Evolutionary conservation across 495 filamentous ascomycete genomes (phyloP), one percentile per base, ranked within the genome.

Genomic region (Hapsidospora chrysogenum): DNA sequence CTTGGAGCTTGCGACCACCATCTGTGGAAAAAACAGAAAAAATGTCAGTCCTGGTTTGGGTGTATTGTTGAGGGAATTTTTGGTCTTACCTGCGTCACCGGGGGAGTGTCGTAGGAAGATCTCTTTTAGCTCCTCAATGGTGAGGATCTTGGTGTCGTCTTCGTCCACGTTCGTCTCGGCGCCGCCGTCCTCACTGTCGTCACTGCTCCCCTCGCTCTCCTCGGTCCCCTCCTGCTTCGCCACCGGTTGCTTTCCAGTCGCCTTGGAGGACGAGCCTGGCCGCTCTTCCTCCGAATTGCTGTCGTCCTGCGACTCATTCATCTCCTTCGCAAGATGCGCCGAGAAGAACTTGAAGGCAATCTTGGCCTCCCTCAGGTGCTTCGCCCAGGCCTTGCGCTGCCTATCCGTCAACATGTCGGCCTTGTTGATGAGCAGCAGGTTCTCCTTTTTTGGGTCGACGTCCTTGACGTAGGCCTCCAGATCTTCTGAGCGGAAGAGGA

Each of bases 281-380:
- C 60, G 59, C 31, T 74, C 64, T 11, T 57, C 52, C 26, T 69
- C 70, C 9, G 64, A 51, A 3, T 56, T 53, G 14, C 62, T 49
- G 27, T 63, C 60, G 40, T 63, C 57, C 20, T 65, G 42, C 29
- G 76, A 71, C 43, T 94, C 86, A 37, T 84, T 86, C 52, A 70
- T 63, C 53, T 92, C 80, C 55, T 86, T 92, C 15, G 89, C 89
- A 40, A 97, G 56, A 31, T 77, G 73, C 4, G 92, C 92, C 4
- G 92, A 96, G 64, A 99, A 99, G 61, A 94, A 99, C 37, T 73
- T 78, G 59, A 85, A 99, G 37, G 76, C 72, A 46, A 99, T 89
- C 10, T 74, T 69, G 17, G 77, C 70, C 36, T 69, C 63, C 47
- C 81, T 76, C 42, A 99, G 92, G 48, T 92, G 85, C 35, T 78